phyloP scores from a whole-genome alignment of 768 basidiomycete genomes.

The Lepiota venenata region DNA sequence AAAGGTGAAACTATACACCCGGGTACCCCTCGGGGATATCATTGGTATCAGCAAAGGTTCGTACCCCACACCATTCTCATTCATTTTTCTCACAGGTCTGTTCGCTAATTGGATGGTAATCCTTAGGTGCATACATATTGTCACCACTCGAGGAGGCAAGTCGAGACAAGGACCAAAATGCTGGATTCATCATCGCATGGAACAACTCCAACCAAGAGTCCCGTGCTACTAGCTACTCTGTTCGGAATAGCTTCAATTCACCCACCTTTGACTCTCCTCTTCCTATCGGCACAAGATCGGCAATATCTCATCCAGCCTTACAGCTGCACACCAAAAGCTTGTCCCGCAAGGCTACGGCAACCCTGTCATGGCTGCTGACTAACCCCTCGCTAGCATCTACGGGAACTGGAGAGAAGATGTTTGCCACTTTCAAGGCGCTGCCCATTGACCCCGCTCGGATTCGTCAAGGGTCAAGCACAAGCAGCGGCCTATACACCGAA shows the following conservation, averaged over 20 bases:
- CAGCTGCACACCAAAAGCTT: constrained; percentile 7
- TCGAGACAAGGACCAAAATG: constrained; percentile 84
- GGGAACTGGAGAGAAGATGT: constrained; percentile 36
- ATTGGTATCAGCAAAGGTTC: constrained; percentile 74
- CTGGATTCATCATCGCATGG: constrained; percentile 86
- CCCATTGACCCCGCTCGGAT: constrained; percentile 63
- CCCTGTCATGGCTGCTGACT: constrained; percentile 33
- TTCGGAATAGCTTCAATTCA: constrained; percentile 60
- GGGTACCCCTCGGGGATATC: constrained; percentile 84
- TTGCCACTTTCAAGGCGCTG: constrained; percentile 78
- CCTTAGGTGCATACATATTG: constrained; percentile 87
- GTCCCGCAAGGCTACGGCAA: background rate
- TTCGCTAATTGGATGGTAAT: constrained; percentile 1
- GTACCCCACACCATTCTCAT: constrained; percentile 5
- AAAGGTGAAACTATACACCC: constrained; percentile 87
- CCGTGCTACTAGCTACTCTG: constrained; percentile 80
- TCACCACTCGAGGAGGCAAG: constrained; percentile 92
- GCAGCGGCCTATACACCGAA: constrained; percentile 43
- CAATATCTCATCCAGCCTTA: constrained; percentile 15
- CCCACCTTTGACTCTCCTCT: constrained; percentile 14
- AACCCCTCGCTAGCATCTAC: constrained; percentile 21
- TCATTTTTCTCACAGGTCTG: background rate
- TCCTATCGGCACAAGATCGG: constrained; percentile 14
- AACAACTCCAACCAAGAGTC: constrained; percentile 67
- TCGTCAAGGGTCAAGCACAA: constrained; percentile 44